These are phyloP conservation scores for Lodderomyces theae DNA, from an alignment of 1,139 yeast species.

Conservation along the genomic window DNA sequence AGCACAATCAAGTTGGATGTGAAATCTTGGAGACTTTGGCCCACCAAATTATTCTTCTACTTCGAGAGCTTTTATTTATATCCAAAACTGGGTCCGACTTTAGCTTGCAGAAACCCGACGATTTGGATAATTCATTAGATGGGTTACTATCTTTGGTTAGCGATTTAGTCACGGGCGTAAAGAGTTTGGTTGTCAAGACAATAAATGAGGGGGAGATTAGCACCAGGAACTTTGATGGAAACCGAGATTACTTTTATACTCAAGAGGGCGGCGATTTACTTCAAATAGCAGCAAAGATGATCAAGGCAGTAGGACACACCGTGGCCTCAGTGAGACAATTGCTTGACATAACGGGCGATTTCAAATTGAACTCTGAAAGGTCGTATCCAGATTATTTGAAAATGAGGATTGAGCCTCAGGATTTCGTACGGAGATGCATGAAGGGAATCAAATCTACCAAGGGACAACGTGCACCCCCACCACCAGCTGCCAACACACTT, in stretches of 20 bases:
- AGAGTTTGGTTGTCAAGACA: constrained; percentile 57
- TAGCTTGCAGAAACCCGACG: constrained; percentile 39
- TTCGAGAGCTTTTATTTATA: constrained; percentile 63
- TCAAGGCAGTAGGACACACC: constrained; percentile 52
- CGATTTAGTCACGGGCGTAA: constrained; percentile 63
- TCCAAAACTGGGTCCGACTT: constrained; percentile 54
- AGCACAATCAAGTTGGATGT: constrained; percentile 68
- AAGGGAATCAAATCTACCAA: constrained; percentile 29
- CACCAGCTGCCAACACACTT: background rate
- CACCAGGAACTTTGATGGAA: constrained; percentile 12
- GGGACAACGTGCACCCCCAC: background rate
- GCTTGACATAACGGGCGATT: constrained; percentile 64
- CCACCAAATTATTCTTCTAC: constrained; percentile 62
- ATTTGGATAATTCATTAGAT: constrained; percentile 57
- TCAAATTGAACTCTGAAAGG: constrained; percentile 61
- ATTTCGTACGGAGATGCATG: constrained; percentile 62
- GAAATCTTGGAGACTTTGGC: constrained; percentile 62
- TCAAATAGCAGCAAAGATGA: constrained; percentile 62
- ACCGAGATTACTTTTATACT: constrained; percentile 51
- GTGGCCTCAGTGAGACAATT: constrained; percentile 42
- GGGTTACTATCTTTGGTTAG: constrained; percentile 59
- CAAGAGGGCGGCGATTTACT: constrained; percentile 66
- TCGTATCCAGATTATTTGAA: constrained; percentile 69
- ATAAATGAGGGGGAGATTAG: constrained; percentile 38
- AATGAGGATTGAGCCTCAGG: constrained; percentile 58